Conservation (phyloP, 1,284 basidiomycete species). For the Sporisorium scitamineum region DNA sequence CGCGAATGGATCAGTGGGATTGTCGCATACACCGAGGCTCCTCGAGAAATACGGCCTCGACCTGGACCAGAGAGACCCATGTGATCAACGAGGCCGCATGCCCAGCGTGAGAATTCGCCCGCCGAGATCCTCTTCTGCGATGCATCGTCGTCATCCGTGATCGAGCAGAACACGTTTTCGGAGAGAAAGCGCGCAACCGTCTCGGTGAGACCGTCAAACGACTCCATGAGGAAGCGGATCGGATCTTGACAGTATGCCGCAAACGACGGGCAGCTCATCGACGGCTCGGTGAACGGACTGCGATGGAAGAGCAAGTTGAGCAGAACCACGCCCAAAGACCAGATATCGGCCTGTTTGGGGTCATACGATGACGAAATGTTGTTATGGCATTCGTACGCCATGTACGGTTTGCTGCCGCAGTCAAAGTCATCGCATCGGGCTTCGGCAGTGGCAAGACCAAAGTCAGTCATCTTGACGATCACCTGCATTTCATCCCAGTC, state of each 20-base stretch:
- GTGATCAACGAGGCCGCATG: constrained; percentile 78
- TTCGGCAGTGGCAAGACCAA: constrained; percentile 92
- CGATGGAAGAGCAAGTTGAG: constrained; percentile 99
- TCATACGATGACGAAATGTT: constrained; percentile 92
- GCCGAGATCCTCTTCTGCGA: constrained; percentile 77
- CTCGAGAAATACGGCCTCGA: constrained; percentile 39
- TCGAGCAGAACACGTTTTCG: constrained; percentile 85
- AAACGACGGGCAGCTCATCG: constrained; percentile 82
- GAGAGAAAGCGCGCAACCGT: constrained; percentile 88
- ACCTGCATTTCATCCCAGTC: constrained; percentile 72
- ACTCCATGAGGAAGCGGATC: constrained; percentile 84
- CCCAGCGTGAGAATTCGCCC: constrained; percentile 86
- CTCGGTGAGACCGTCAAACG: constrained; percentile 91
- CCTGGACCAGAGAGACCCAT: constrained; percentile 58
- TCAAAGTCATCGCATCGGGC: constrained; percentile 92
- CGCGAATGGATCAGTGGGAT: constrained; percentile 53
- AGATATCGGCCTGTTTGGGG: constrained; percentile 94
- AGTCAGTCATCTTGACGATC: constrained; percentile 92
- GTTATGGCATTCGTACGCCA: constrained; percentile 99
- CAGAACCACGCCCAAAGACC: constrained; percentile 97
- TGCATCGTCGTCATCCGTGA: constrained; percentile 72
- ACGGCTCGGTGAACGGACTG: constrained; percentile 97
- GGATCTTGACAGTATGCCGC: constrained; percentile 83
- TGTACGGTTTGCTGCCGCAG: constrained; percentile 97
- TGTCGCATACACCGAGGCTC: constrained; percentile 49